Base-by-base conservation (phyloP, 1,284 basidiomycete species). In the Volvariella volvacea region DNA sequence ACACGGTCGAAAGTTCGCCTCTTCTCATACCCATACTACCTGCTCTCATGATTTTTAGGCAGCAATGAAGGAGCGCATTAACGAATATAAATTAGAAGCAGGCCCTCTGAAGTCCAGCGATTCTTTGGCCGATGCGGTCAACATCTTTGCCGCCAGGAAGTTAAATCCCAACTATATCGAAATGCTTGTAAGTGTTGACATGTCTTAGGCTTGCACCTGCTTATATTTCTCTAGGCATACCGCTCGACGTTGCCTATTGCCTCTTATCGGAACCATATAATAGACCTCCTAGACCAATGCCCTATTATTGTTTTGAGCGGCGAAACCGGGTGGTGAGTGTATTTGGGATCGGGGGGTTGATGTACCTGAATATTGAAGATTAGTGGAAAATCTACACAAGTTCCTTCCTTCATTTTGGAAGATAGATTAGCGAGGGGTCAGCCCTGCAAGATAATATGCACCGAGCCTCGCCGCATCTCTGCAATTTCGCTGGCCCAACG, bases 341-440 rank as follows among this genome's bases (percentile, higher is more conserved):
- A n/a, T n/a, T n/a, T n/a, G n/a, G n/a, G n/a, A n/a, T n/a, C n/a
- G n/a, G n/a, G n/a, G n/a, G n/a, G n/a, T n/a, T n/a, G n/a, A n/a
- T n/a, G n/a, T n/a, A n/a, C n/a, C n/a, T n/a, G n/a, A n/a, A n/a
- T n/a, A 43, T 43, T 38, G 14, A 42, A 22, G 32, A 39, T 17
- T 47, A 92, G 93, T 57, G 96, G 95, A 12, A 99, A 99, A 67
- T 97, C 94, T 1, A 99, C 96, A 0, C 96, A 99, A 67, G 79
- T 99, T 2, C 96, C 96, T 1, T 78, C 90, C 0, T 99, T 92
- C 68, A 88, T 99, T 48, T 74, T 99, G 7, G 96, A 99, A 62
- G 82, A 96, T 58, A 83, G 90, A 43, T 76, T 98, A 14, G 78
- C 83, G 3, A 76, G 76, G 47, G 95, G 94, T 15, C 78, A 76